Conservation (phyloP, 352 stramenopile species). For the Pythium myriotylum region DNA sequence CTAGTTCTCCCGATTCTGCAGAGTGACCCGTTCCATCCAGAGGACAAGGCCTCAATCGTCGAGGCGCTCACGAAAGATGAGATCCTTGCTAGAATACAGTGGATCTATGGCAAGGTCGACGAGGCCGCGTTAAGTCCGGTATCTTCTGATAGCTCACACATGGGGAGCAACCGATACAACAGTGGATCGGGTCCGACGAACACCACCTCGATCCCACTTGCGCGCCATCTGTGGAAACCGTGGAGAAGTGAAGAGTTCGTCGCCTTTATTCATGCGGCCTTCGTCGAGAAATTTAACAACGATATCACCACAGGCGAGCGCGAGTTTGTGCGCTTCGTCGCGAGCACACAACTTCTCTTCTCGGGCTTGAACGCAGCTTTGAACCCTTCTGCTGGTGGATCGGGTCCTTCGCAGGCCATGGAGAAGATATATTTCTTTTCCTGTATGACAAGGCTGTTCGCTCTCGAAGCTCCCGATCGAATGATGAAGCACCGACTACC, state of each 20-base stretch:
- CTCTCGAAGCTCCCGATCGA: slow-evolving; percentile 10
- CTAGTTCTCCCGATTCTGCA: slow-evolving; percentile 30
- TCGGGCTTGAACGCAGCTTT: slow-evolving; percentile 4
- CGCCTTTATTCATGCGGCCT: slow-evolving; percentile 34
- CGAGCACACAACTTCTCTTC: slow-evolving; percentile 43
- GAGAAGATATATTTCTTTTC: slow-evolving; percentile 34
- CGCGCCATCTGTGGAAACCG: slow-evolving; percentile 12
- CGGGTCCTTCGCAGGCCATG: neutral
- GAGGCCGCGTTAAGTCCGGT: slow-evolving; percentile 9
- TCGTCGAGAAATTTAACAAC: slow-evolving; percentile 31
- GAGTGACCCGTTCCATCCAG: slow-evolving; percentile 22
- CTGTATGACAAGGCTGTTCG: slow-evolving; percentile 33
- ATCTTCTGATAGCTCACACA: neutral
- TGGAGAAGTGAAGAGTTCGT: slow-evolving; percentile 38
- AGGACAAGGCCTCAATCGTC: slow-evolving; percentile 24
- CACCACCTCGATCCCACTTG: slow-evolving; percentile 7
- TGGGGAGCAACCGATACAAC: neutral
- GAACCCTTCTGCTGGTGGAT: neutral
- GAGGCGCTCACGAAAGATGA: slow-evolving; percentile 35
- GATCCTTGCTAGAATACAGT: slow-evolving; percentile 38
- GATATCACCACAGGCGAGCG: slow-evolving; percentile 31
- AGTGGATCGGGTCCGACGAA: too few relatives aligned
- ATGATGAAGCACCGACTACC: slow-evolving; percentile 20
- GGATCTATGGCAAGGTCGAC: slow-evolving; percentile 31
- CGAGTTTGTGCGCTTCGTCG: slow-evolving; percentile 41